Conservation (phyloP, 2,329 filamentous ascomycete species). For the Bimuria novae-zelandiae region DNA sequence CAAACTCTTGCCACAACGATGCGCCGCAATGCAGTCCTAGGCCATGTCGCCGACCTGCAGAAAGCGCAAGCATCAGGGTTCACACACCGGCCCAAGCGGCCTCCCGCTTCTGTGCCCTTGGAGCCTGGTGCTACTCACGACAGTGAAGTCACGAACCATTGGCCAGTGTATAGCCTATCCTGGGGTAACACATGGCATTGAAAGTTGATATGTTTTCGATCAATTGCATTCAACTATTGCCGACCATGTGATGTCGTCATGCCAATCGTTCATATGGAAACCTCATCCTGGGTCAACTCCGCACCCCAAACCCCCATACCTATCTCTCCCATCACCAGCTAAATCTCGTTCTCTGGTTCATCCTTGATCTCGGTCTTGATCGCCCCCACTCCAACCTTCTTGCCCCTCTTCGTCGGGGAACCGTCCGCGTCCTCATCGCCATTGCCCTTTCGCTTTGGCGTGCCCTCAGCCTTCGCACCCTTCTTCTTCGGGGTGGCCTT, state of each 20-base stretch:
- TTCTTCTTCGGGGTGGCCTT: slow-evolving; percentile 26
- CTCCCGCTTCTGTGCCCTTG: slow-evolving; percentile 8
- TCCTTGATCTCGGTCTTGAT: neutral
- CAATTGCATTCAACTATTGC: no score
- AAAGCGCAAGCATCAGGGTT: slow-evolving; percentile 9
- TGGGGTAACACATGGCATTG: no score
- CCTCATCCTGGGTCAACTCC: neutral
- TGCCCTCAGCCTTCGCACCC: slow-evolving; percentile 13
- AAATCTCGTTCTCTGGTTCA: neutral
- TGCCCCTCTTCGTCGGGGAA: neutral
- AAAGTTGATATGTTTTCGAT: no score
- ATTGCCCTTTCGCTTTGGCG: slow-evolving; percentile 1
- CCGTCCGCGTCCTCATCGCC: neutral
- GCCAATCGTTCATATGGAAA: no score
- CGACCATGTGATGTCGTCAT: no score
- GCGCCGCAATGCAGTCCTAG: neutral
- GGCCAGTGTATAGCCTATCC: neutral
- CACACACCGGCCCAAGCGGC: slow-evolving; percentile 7
- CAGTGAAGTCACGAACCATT: no score
- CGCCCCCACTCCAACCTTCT: neutral
- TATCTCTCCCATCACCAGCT: neutral
- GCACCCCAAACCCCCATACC: neutral
- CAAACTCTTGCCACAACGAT: neutral
- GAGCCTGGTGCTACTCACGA: neutral
- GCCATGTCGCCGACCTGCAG: slow-evolving; percentile 6